phyloP scores from a whole-genome alignment of 225 moss, liverwort and hornwort genomes.

The Polytrichum commune region DNA sequence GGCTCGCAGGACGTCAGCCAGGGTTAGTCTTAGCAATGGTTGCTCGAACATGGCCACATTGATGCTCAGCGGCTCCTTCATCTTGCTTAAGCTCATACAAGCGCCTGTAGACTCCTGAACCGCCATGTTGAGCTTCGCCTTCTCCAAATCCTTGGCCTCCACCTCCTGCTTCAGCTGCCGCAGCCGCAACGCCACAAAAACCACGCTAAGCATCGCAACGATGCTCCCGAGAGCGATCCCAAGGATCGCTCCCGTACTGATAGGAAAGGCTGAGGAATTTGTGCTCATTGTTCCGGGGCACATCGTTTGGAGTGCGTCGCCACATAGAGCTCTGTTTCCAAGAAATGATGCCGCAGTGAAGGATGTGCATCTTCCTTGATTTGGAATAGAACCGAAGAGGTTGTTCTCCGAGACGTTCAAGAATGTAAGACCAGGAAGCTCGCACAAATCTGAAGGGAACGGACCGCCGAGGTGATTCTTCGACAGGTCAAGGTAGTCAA shows the following conservation, averaged over 20 bases:
- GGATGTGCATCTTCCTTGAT: constrained; percentile 23
- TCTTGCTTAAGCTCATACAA: constrained; percentile 13
- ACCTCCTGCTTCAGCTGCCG: constrained; percentile 27
- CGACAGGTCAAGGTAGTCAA: constrained; percentile 51
- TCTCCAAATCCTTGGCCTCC: constrained; percentile 22
- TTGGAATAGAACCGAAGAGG: constrained; percentile 43
- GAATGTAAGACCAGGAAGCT: constrained; percentile 27
- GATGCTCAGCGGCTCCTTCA: constrained; percentile 30
- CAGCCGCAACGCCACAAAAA: constrained; percentile 16
- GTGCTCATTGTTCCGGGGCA: constrained; percentile 10
- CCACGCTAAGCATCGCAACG: constrained; percentile 10
- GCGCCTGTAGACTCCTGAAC: constrained; percentile 5
- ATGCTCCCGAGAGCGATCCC: constrained; percentile 23
- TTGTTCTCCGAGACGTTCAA: constrained; percentile 54
- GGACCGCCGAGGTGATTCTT: constrained; percentile 45
- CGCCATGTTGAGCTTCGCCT: constrained; percentile 21
- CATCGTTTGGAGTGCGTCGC: constrained; percentile 23
- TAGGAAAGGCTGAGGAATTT: constrained; percentile 12
- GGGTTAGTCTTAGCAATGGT: constrained; percentile 24
- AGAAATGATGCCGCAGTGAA: constrained; percentile 35
- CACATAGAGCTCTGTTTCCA: constrained; percentile 41
- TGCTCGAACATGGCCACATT: constrained; percentile 31
- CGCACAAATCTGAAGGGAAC: constrained; percentile 42
- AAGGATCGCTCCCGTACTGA: constrained; percentile 38
- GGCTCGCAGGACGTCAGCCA: constrained; percentile 24